Base-by-base conservation (phyloP, 352 stramenopile species). In the Pythium phragmiticola region DNA sequence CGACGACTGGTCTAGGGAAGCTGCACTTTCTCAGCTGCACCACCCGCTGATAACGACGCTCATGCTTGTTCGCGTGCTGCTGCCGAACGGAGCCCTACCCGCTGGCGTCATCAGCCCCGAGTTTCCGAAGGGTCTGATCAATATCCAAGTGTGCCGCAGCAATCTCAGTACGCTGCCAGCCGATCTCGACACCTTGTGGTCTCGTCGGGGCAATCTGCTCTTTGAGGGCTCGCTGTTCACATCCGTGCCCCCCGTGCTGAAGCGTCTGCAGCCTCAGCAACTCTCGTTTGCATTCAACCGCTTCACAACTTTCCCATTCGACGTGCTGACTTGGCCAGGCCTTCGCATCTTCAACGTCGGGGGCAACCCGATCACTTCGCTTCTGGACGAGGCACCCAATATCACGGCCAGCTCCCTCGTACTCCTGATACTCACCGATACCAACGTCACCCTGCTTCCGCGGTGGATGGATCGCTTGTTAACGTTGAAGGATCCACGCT, bases 11-110 rank as follows among this genome's bases (percentile, higher is more conserved):
- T 55, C 34, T 11, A 42, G n/a, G 17, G 63, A 61, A 34, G 68
- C 73, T 8, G 70, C 64, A 3, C 45, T 80, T 5, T 75, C 73
- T 1, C 61, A 65, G 19, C 53, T 63, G 11, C 64, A 68, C 8
- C 68, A 80, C 23, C 55, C 70, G 1, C 37, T 57, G 0, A 4
- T 80, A 0, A 54, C 42, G 19, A 67, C 51, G 0, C 7, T 80
- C 0, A 54, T 46, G 19, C 63, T 47, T 8, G 46, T 72, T 12
- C 60, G 73, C 2, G 66, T 80, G 11, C 51, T 65, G 16, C 53
- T 73, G n/a, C 39, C 30, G 17, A 42, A 68, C 16, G 65, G 59
- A n/a, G n/a, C 50, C 7, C 48, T 65, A 0, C 53, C 65, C 5
- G n/a, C 19, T 4, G 60, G 65, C 0, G n/a, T 72, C 4, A 33